These are phyloP conservation scores for Sphaerulina musiva DNA, from an alignment of 2,329 filamentous ascomycete species.

Conservation along the genomic window DNA sequence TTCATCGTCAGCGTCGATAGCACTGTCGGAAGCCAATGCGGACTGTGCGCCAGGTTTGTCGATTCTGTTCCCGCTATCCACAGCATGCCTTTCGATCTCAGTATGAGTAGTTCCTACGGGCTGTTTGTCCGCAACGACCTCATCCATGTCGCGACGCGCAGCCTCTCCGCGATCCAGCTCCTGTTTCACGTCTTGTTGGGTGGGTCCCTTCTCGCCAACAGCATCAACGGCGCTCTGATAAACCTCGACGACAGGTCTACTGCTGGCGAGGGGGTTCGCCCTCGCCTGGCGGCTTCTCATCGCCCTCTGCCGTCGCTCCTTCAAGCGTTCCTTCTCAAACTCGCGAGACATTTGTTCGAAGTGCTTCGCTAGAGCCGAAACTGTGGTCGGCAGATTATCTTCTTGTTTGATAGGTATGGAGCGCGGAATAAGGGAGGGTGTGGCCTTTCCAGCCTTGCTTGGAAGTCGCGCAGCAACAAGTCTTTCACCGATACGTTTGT, in stretches of 20 bases:
- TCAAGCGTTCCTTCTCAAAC: conserved; percentile 88
- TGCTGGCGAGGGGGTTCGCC: conserved; percentile 81
- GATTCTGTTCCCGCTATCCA: conserved; percentile 5
- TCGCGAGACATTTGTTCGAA: conserved; percentile 96
- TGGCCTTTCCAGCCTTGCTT: conserved; percentile 49
- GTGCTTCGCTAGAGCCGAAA: conserved; percentile 87
- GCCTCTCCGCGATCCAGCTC: conserved; percentile 3
- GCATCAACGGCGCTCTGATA: conserved; percentile 92
- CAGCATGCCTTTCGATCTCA: conserved; percentile 11
- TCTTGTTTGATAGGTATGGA: conserved; percentile 67
- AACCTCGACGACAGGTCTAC: conserved; percentile 93
- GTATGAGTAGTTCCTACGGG: conserved; percentile 16
- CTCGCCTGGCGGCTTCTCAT: conserved; percentile 69
- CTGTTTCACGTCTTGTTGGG: conserved; percentile 8
- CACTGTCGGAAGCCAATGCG: conserved; percentile 13
- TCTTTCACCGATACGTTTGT: conserved; percentile 68
- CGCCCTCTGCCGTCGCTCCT: conserved; percentile 73
- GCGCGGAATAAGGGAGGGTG: conserved; percentile 74
- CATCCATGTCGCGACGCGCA: conserved; percentile 17
- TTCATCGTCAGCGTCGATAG: conserved; percentile 45
- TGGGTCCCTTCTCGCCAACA: conserved; percentile 44
- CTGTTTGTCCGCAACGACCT: conserved; percentile 16
- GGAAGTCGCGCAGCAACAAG: conserved; percentile 34
- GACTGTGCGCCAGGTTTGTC: neutral
- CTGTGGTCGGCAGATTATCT: conserved; percentile 54